Evolutionary conservation across 2,329 filamentous ascomycete genomes (phyloP).

Genomic region (Fusarium agapanthi): DNA sequence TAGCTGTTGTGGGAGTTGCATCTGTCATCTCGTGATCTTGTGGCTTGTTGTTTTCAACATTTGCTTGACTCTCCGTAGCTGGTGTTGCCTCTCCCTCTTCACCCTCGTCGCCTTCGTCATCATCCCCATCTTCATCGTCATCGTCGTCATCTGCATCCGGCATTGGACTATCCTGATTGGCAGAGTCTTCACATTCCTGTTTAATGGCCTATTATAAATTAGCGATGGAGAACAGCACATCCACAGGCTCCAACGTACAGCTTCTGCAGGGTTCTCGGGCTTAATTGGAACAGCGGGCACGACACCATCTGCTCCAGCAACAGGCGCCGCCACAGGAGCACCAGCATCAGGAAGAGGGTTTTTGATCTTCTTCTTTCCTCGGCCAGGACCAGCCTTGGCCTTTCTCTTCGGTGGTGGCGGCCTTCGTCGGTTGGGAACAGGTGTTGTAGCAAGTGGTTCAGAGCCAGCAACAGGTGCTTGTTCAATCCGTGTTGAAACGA

Average conservation of each 20-base stretch:
- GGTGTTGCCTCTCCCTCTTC: constrained; percentile 55
- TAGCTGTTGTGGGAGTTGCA: constrained; percentile 39
- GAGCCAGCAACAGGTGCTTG: constrained; percentile 54
- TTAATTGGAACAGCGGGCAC: constrained; percentile 51
- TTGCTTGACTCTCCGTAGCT: constrained; percentile 40
- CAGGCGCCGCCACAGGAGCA: constrained; percentile 47
- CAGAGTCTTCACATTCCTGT: constrained; percentile 54
- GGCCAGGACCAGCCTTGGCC: constrained; percentile 76
- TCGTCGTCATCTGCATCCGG: constrained; percentile 60
- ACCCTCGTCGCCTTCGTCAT: constrained; percentile 58
- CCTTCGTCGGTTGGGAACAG: constrained; percentile 63
- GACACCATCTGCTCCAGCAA: constrained; percentile 48
- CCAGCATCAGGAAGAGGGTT: constrained; percentile 51
- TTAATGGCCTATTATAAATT: constrained; percentile 49
- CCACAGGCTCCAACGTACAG: constrained; percentile 18
- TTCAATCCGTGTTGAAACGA: constrained; percentile 69
- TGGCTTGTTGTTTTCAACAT: constrained; percentile 43
- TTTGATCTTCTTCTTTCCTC: constrained; percentile 83
- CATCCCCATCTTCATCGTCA: constrained; percentile 58
- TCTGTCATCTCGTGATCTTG: constrained; percentile 53
- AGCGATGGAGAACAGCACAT: constrained; percentile 6
- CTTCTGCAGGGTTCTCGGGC: constrained; percentile 50
- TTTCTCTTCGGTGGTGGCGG: constrained; percentile 84
- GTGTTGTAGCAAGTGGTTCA: constrained; percentile 58
- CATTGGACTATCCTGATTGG: constrained; percentile 62